Conservation (phyloP, 2,329 filamentous ascomycete species). For the Xenoacremonium recifei region DNA sequence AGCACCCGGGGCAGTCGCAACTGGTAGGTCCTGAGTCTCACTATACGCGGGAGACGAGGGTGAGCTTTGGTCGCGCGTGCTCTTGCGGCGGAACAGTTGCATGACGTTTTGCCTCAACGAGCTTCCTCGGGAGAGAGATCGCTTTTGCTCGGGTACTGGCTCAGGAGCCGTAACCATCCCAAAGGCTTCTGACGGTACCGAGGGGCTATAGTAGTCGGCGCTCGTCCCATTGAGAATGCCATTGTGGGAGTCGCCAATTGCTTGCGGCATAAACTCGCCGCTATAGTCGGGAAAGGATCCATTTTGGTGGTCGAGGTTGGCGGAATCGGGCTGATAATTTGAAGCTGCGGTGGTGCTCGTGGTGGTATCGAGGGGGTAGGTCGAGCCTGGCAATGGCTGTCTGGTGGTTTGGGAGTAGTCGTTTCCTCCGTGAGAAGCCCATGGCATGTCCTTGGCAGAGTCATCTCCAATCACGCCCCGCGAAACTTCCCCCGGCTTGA, state of each 20-base stretch:
- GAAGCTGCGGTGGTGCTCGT: conserved; percentile 5
- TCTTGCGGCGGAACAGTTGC: conserved; percentile 35
- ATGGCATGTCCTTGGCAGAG: conserved; percentile 26
- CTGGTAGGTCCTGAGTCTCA: conserved; percentile 13
- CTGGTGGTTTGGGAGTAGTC: conserved; percentile 13
- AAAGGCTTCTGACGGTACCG: conserved; percentile 40
- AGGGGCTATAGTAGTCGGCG: conserved; percentile 41
- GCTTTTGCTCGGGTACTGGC: conserved; percentile 21
- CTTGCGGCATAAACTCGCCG: conserved; percentile 27
- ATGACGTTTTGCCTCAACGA: conserved; percentile 36
- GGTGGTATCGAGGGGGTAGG: conserved; percentile 17
- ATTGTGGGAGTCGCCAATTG: conserved; percentile 27
- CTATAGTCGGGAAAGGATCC: conserved; percentile 20
- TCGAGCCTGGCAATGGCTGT: conserved; percentile 9
- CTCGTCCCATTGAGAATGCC: conserved; percentile 35
- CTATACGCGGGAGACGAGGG: conserved; percentile 19
- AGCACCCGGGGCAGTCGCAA: conserved; percentile 1
- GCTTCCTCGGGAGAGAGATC: conserved; percentile 30
- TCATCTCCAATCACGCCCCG: conserved; percentile 23
- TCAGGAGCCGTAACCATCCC: conserved; percentile 33
- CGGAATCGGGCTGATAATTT: conserved; percentile 8
- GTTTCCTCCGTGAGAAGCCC: conserved; percentile 19
- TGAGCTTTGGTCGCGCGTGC: conserved; percentile 30
- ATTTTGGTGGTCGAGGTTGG: conserved; percentile 17
- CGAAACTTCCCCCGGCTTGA: conserved; percentile 29